Base-by-base conservation (phyloP, 345 rosid genomes). In the Populus davidiana region DNA sequence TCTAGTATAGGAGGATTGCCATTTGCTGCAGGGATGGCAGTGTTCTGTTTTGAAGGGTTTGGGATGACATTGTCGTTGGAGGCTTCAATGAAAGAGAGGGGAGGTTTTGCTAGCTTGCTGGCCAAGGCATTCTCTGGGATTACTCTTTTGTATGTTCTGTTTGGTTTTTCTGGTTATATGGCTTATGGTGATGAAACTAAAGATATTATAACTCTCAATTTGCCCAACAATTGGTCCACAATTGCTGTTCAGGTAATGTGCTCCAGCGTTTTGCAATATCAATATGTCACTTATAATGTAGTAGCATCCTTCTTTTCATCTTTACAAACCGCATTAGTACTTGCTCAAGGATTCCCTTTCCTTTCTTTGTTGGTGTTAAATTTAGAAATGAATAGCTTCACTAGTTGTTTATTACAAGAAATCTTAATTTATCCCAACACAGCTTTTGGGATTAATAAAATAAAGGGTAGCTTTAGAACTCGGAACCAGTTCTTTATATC, bases 1-100 rank as follows among this genome's bases (percentile, higher is more conserved):
- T 80, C 89, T 56, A 83, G 76, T 31, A 71, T 94, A 9, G 90
- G 95, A 71, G 95, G 93, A 64, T 80, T 96, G 79, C 97, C 97
- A 0, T 92, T 93, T 80, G 99, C 98, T 1, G 90, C 83, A 66
- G 99, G 99, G 64, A 90, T 92, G 93, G 97, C 98, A 0, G 93
- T 96, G 69, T 96, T 91, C 71, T 93, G 97, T 81, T 96, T 96
- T 25, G 97, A 96, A 80, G 99, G 99, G 41, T 93, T 93, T 64
- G 97, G 94, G 2, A 93, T 93, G 99, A 96, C 98, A 1, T 71
- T 96, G 83, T 89, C 97, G 47, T 71, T 96, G 44, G 95, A 96
- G 85, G 77, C 83, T 69, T 96, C 99, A 5, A 92, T 92, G 98
- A 94, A 35, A 77, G 92, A 96, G 4, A 92, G 82, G 75, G 67